Conservation (phyloP, 2,329 filamentous ascomycete species). For the Aschersonia sp. region DNA sequence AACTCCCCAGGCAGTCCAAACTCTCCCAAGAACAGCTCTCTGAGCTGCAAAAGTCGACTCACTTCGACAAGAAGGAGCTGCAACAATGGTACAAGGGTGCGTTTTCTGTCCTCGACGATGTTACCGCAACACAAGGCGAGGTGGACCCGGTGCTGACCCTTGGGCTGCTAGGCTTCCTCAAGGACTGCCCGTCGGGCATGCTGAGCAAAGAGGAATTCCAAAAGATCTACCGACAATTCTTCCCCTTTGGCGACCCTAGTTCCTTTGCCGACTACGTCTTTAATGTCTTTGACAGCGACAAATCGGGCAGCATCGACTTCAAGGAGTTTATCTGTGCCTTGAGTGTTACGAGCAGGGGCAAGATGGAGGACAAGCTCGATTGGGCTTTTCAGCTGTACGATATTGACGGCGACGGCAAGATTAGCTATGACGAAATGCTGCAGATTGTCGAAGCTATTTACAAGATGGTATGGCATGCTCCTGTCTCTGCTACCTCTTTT, state of each 20-base stretch:
- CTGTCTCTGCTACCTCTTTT: no score
- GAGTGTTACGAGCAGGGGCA: slow-evolving; percentile 89
- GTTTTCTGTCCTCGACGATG: background rate
- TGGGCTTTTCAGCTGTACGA: slow-evolving; percentile 99
- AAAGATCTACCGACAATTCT: slow-evolving; percentile 99
- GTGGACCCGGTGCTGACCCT: background rate
- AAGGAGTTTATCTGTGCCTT: slow-evolving; percentile 99
- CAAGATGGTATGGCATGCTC: slow-evolving; percentile 64
- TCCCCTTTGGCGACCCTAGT: slow-evolving; percentile 93
- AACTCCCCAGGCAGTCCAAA: slow-evolving; percentile 71
- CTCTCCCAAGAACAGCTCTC: slow-evolving; percentile 90
- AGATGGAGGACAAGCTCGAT: slow-evolving; percentile 98
- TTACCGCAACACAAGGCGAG: background rate
- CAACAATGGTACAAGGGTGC: slow-evolving; percentile 99
- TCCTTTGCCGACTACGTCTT: slow-evolving; percentile 98
- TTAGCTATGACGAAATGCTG: slow-evolving; percentile 98
- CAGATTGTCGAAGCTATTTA: slow-evolving; percentile 98
- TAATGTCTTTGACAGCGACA: slow-evolving; percentile 96
- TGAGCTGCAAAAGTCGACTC: slow-evolving; percentile 90
- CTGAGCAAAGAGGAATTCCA: slow-evolving; percentile 98
- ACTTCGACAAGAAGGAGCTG: slow-evolving; percentile 99
- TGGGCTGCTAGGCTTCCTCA: slow-evolving; percentile 62
- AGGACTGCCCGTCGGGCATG: slow-evolving; percentile 94
- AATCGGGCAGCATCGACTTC: slow-evolving; percentile 95
- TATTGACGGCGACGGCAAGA: slow-evolving; percentile 97